Evolutionary conservation across 1,139 yeast genomes (phyloP).

Genomic region (Diutina catenulata): DNA sequence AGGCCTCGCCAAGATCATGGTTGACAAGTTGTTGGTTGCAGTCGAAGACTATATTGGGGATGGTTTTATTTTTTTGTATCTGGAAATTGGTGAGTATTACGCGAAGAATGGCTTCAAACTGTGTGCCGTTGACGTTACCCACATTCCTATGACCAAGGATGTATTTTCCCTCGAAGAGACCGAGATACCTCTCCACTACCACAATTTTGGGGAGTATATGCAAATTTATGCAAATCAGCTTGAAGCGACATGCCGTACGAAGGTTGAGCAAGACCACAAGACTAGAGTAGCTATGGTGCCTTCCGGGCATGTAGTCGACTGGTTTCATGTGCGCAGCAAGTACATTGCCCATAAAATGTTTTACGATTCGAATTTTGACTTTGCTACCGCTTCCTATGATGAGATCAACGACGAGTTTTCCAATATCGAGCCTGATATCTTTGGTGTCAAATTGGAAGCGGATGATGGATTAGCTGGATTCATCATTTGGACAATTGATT

Average conservation of each 20-base stretch:
- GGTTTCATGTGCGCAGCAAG: constrained; percentile 35
- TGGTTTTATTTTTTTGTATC: constrained; percentile 44
- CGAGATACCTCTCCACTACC: not conserved
- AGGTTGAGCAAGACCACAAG: not conserved
- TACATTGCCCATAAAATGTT: constrained; percentile 22
- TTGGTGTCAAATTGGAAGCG: constrained; percentile 19
- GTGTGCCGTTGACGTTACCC: constrained; percentile 22
- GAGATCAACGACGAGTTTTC: not conserved
- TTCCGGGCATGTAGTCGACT: constrained; percentile 21
- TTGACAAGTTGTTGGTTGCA: constrained; percentile 31
- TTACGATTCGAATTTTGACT: constrained; percentile 12
- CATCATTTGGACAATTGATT: constrained; percentile 22
- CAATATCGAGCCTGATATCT: constrained; percentile 8
- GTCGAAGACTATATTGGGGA: constrained; percentile 18
- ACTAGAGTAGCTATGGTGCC: constrained; percentile 11
- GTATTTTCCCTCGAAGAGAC: not conserved
- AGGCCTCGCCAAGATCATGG: constrained; percentile 55
- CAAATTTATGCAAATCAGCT: not conserved
- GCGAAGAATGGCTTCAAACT: constrained; percentile 45
- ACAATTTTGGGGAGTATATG: not conserved
- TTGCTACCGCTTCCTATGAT: not conserved
- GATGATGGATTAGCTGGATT: constrained; percentile 17
- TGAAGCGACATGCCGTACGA: not conserved
- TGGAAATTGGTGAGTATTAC: constrained; percentile 66
- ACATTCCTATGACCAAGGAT: not conserved